Evolutionary conservation across 139 green algal genomes (phyloP).

Genomic region (Picochlorum costavermella): DNA sequence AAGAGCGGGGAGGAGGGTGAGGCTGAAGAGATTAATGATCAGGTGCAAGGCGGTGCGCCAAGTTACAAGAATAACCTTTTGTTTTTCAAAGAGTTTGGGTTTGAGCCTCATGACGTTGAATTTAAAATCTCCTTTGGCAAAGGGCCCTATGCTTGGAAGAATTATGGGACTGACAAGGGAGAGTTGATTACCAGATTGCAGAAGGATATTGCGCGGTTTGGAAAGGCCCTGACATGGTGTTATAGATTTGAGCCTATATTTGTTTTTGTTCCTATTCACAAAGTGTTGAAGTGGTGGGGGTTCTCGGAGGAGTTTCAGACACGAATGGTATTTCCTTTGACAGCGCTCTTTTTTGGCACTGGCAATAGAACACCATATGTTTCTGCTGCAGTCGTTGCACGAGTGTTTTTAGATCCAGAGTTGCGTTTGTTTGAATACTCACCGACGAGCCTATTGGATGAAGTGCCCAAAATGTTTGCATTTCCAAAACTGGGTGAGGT

Average conservation of each 20-base stretch:
- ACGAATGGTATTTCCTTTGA: slow-evolving; percentile 60
- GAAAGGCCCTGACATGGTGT: slow-evolving; percentile 41
- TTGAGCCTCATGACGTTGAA: slow-evolving; percentile 42
- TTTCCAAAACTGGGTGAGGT: slow-evolving; percentile 45
- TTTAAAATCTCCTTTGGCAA: slow-evolving; percentile 58
- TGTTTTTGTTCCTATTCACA: slow-evolving; percentile 52
- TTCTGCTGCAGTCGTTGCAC: slow-evolving; percentile 44
- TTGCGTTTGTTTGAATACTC: slow-evolving; percentile 45
- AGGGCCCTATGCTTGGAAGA: slow-evolving; percentile 48
- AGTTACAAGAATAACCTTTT: slow-evolving; percentile 54
- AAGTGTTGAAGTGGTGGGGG: slow-evolving; percentile 35
- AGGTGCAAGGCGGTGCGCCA: slow-evolving; percentile 55
- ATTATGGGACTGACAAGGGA: slow-evolving; percentile 37
- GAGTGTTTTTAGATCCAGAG: slow-evolving; percentile 60
- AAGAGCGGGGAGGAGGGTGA: slow-evolving; percentile 16
- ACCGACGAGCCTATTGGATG: slow-evolving; percentile 43
- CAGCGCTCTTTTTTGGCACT: slow-evolving; percentile 66
- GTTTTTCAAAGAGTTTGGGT: slow-evolving; percentile 45
- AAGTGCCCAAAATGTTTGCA: slow-evolving; percentile 54
- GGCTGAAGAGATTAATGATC: slow-evolving; percentile 45
- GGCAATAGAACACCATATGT: slow-evolving; percentile 64
- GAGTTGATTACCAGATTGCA: slow-evolving; percentile 30
- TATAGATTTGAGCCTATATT: slow-evolving; percentile 48
- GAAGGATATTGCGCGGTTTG: slow-evolving; percentile 51
- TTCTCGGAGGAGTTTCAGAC: slow-evolving; percentile 52